phyloP scores from a whole-genome alignment of 441 rosid genomes.

The Pelargonium exstipulatum region DNA sequence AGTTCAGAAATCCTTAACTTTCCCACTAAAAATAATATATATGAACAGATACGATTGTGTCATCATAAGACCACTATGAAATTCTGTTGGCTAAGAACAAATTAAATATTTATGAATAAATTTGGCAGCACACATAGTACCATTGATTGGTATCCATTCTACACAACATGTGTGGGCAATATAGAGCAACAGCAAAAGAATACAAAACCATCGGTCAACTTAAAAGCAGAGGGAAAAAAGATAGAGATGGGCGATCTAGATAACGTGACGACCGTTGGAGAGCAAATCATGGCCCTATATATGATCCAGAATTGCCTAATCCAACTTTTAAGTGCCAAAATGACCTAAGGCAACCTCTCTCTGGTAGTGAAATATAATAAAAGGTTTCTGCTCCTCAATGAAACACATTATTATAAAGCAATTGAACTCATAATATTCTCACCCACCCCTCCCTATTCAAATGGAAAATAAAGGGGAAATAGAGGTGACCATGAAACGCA shows the following conservation, averaged over 20 bases:
- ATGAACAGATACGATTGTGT: not conserved
- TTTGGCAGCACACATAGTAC: not conserved
- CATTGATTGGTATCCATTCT: not conserved
- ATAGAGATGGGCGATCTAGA: not conserved
- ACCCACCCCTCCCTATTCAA: not conserved
- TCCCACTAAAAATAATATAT: not conserved
- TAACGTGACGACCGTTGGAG: not conserved
- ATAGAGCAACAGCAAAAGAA: not conserved
- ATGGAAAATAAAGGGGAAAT: conserved; percentile 4
- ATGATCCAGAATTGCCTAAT: not conserved
- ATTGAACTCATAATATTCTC: not conserved
- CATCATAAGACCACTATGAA: not conserved
- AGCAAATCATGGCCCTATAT: not conserved
- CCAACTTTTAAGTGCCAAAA: not conserved
- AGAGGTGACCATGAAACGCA: not conserved
- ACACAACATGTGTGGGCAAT: not conserved
- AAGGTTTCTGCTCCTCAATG: not conserved
- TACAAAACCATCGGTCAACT: not conserved
- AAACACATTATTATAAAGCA: not conserved
- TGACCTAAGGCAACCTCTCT: not conserved
- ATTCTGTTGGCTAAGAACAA: not conserved
- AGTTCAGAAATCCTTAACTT: not conserved
- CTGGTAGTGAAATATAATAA: not conserved
- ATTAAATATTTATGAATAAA: not conserved
- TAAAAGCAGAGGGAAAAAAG: not conserved